Conservation (phyloP, 352 stramenopile species). For the Albugo laibachii region DNA sequence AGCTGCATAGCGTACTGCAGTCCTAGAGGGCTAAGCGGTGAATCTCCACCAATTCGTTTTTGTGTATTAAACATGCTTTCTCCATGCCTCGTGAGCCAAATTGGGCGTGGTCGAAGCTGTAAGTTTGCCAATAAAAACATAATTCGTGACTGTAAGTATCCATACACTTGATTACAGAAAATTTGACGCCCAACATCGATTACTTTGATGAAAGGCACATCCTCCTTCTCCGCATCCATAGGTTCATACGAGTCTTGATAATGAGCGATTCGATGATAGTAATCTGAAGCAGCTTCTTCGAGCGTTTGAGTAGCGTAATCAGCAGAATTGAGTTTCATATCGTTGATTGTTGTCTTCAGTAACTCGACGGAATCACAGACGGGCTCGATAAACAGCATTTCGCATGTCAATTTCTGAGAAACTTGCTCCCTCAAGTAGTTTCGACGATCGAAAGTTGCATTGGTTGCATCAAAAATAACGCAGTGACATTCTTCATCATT, state of each 20-base stretch:
- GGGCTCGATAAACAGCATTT: constrained; percentile 15
- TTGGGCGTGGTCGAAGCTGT: constrained; percentile 84
- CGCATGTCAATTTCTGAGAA: constrained; percentile 40
- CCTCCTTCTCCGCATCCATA: constrained; percentile 27
- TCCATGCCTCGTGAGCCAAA: constrained; percentile 93
- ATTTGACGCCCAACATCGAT: constrained; percentile 66
- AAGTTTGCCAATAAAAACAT: constrained; percentile 94
- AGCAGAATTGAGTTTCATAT: constrained; percentile 69
- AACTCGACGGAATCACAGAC: constrained; percentile 51
- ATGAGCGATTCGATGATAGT: constrained; percentile 58
- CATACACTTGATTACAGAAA: constrained; percentile 72
- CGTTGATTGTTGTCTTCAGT: constrained; percentile 61
- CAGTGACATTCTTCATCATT: constrained; percentile 53
- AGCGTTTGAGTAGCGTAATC: constrained; percentile 57
- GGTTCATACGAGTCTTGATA: constrained; percentile 58
- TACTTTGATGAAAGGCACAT: constrained; percentile 58
- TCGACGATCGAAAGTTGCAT: constrained; percentile 48
- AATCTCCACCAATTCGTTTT: constrained; percentile 93
- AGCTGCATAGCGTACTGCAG: constrained; percentile 88
- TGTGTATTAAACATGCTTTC: constrained; percentile 96
- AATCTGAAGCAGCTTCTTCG: constrained; percentile 50
- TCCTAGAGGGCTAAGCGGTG: constrained; percentile 80
- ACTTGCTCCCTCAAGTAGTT: constrained; percentile 34
- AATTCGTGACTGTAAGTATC: constrained; percentile 74
- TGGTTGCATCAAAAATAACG: constrained; percentile 71